These are phyloP conservation scores for Ceratocystiopsis sp. DNA, from an alignment of 2,329 filamentous ascomycete genomes.

Conservation along the genomic window DNA sequence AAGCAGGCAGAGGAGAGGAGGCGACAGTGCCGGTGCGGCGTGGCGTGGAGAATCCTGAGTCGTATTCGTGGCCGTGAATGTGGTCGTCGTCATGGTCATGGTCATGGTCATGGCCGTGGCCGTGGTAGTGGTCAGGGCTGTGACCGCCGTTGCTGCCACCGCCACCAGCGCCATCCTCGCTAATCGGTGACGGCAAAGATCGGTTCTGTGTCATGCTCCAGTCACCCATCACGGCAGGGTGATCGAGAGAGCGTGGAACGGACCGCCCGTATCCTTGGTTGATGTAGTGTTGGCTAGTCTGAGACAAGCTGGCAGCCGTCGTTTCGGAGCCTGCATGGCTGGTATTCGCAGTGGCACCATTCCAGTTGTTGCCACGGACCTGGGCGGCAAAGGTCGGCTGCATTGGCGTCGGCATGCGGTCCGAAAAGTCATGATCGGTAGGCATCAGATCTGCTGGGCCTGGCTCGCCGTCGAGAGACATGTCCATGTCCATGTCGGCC, in stretches of 20 bases:
- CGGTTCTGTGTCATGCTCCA: constrained; percentile 37
- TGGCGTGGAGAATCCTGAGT: constrained; percentile 23
- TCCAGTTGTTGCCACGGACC: constrained; percentile 34
- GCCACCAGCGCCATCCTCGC: constrained; percentile 25
- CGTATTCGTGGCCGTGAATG: constrained; percentile 7
- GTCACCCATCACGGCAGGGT: constrained; percentile 19
- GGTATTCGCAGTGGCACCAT: constrained; percentile 17
- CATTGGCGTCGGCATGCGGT: constrained; percentile 42
- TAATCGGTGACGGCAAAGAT: constrained; percentile 42
- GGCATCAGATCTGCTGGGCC: too few relatives aligned
- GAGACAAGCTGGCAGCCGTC: too few relatives aligned
- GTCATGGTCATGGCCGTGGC: neutral
- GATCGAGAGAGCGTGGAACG: constrained; percentile 31
- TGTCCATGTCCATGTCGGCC: constrained; percentile 30
- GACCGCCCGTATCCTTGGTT: too few relatives aligned
- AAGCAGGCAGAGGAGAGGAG: neutral
- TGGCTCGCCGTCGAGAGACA: constrained; percentile 23
- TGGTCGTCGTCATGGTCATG: constrained; percentile 1
- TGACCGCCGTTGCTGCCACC: constrained; percentile 13
- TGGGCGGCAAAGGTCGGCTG: constrained; percentile 39
- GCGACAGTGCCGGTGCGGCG: constrained; percentile 1
- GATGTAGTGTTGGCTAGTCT: too few relatives aligned
- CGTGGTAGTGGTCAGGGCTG: constrained; percentile 9
- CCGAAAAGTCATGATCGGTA: constrained; percentile 10
- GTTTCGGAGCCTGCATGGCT: too few relatives aligned